Conservation (phyloP, 2,329 filamentous ascomycete genomes). For the Fusarium setosum region DNA sequence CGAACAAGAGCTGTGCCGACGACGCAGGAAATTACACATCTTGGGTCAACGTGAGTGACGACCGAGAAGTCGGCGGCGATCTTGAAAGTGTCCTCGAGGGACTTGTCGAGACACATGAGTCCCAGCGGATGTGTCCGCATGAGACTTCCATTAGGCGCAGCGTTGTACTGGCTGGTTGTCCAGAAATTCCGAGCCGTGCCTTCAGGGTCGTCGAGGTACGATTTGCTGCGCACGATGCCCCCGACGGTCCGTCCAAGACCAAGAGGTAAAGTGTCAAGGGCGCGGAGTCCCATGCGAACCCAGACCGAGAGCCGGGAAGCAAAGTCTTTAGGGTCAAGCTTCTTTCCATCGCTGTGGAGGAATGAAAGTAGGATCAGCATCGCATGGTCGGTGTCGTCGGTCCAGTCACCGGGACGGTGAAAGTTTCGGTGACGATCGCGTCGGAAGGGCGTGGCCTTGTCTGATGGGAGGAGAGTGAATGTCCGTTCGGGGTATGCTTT, state of each 20-base stretch:
- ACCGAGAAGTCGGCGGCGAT: slow-evolving; percentile 54
- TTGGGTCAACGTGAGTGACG: slow-evolving; percentile 62
- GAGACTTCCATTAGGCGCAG: slow-evolving; percentile 63
- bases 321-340: slow-evolving; percentile 53
- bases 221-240: slow-evolving; percentile 52
- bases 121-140: slow-evolving; percentile 65
- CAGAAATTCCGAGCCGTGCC: slow-evolving; percentile 54
- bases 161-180: slow-evolving; percentile 51
- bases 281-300: slow-evolving; percentile 58
- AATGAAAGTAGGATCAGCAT: slow-evolving; percentile 61
- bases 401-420: slow-evolving; percentile 59
- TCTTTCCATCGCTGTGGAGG: slow-evolving; percentile 54
- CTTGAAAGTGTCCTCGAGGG: slow-evolving; percentile 56
- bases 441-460: slow-evolving; percentile 53
- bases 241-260: slow-evolving; percentile 61
- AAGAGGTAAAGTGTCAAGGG: slow-evolving; percentile 58
- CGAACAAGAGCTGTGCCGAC: slow-evolving; percentile 59
- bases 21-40: slow-evolving; percentile 62
- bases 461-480: slow-evolving; percentile 53
- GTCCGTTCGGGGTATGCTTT: slow-evolving; percentile 50
- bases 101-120: slow-evolving; percentile 56
- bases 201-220: slow-evolving; percentile 54
- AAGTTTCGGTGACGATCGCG: slow-evolving; percentile 58
- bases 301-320: slow-evolving; percentile 59
- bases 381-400: slow-evolving; percentile 66